phyloP scores from a whole-genome alignment of 768 basidiomycete species.

The Termitomyces sp. region DNA sequence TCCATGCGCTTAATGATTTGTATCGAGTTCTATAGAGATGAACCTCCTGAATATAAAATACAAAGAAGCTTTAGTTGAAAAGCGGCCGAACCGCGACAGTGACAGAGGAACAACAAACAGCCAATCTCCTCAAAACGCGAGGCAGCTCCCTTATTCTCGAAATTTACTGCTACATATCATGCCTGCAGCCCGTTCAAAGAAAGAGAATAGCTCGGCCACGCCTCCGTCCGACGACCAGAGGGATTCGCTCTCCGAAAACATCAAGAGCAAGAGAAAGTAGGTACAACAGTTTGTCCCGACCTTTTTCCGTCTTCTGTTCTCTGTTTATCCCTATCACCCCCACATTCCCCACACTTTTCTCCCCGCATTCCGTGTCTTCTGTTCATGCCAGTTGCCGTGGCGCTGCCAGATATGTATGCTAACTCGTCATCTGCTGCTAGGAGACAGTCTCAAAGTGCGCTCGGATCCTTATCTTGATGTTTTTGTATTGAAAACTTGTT shows the following conservation, averaged over 20 bases:
- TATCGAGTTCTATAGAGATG: constrained; percentile 22
- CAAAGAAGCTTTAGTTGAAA: constrained; percentile 28
- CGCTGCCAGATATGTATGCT: constrained; percentile 23
- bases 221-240: constrained; percentile 63
- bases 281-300: constrained; percentile 42
- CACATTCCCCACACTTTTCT: constrained; percentile 33
- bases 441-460: constrained; percentile 77
- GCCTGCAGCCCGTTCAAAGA: constrained; percentile 65
- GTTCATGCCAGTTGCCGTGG: constrained; percentile 30
- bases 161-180: constrained; percentile 34
- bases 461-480: neutral
- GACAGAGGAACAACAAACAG: constrained; percentile 39
- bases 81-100: constrained; percentile 34
- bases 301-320: constrained; percentile 47
- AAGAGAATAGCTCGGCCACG: constrained; percentile 55
- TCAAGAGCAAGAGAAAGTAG: constrained; percentile 77
- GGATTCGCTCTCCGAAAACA: constrained; percentile 57
- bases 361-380: constrained; percentile 15
- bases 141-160: constrained; percentile 22
- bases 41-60: constrained; percentile 33
- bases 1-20: constrained; percentile 17
- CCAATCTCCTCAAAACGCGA: constrained; percentile 29
- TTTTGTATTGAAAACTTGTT: constrained; percentile 9
- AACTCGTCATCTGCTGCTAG: constrained; percentile 31
- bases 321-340: constrained; percentile 27